Conservation (phyloP, 2,329 filamentous ascomycete species). For the Zasmidium angulare region DNA sequence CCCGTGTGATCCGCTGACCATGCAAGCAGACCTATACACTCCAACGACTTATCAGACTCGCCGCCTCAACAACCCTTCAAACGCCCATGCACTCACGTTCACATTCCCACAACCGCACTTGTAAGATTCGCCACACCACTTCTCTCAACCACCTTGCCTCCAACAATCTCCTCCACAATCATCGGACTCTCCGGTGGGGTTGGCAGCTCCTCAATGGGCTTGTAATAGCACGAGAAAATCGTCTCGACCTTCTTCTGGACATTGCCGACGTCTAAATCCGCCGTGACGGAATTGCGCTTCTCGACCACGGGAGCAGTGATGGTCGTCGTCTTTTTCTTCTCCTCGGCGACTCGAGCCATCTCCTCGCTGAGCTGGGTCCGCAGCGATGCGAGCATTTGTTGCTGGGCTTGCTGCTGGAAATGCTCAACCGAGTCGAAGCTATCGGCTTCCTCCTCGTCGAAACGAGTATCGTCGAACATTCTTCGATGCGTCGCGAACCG, state of each 20-base stretch:
- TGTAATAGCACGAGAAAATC: conserved; percentile 30
- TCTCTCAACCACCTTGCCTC: neutral
- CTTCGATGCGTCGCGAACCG: conserved; percentile 43
- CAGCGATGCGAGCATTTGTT: conserved; percentile 15
- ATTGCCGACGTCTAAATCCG: neutral
- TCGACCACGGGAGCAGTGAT: too few species aligned
- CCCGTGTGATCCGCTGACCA: too few species aligned
- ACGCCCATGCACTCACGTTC: too few species aligned
- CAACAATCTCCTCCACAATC: conserved; percentile 6
- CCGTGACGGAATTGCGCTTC: neutral
- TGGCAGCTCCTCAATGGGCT: conserved; percentile 12
- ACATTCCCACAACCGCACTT: neutral
- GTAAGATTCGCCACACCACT: neutral
- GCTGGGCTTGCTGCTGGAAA: conserved; percentile 17
- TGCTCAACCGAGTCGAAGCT: conserved; percentile 37
- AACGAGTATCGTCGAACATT: conserved; percentile 4
- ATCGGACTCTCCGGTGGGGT: conserved; percentile 23
- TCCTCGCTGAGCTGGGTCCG: conserved; percentile 1
- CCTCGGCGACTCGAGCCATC: neutral
- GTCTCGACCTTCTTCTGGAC: conserved; percentile 21
- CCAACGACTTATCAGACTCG: too few species aligned
- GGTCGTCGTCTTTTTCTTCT: neutral
- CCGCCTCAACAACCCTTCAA: too few species aligned
- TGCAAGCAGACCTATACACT: too few species aligned
- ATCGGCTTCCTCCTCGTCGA: conserved; percentile 38